A percentile compares a stretch with the other conserved stretches of the same genome.
Evolutionary conservation across 768 basidiomycete species (phyloP).

Genomic region (Pholiota molesta): DNA sequence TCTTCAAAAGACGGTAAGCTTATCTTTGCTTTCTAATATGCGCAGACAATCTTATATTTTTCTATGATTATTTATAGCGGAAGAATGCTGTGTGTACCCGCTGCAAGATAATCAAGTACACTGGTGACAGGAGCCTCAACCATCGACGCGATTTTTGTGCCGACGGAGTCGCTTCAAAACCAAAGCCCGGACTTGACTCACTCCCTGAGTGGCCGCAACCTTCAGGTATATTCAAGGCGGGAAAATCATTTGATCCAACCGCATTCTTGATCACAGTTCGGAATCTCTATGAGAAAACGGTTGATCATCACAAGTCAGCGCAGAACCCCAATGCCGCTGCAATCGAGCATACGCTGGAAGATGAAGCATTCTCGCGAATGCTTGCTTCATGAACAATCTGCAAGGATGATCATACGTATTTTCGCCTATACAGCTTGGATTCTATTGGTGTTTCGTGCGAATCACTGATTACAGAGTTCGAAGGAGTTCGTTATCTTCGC

Average conservation of each 20-base stretch:
- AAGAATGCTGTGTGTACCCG: constrained; percentile 4
- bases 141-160: constrained; percentile 11
- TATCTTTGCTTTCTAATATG: too few species aligned
- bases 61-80: neutral
- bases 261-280: neutral
- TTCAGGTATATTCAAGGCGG: neutral
- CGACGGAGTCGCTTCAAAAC: constrained; percentile 1
- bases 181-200: neutral
- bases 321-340: neutral
- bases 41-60: too few species aligned
- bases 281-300: neutral
- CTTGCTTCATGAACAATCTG: neutral
- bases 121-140: neutral
- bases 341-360: neutral
- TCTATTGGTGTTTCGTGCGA: too few species aligned
- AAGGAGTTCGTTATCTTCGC: neutral
- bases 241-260: neutral
- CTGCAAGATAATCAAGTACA: constrained; percentile 13
- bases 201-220: constrained; percentile 1
- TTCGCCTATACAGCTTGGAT: neutral
- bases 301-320: neutral
- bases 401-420: neutral
- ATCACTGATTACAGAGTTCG: neutral
- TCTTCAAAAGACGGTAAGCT: too few species aligned
- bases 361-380: neutral